Base-by-base conservation (phyloP, 208 protist genomes). In the Wallacemonas rigidus region DNA sequence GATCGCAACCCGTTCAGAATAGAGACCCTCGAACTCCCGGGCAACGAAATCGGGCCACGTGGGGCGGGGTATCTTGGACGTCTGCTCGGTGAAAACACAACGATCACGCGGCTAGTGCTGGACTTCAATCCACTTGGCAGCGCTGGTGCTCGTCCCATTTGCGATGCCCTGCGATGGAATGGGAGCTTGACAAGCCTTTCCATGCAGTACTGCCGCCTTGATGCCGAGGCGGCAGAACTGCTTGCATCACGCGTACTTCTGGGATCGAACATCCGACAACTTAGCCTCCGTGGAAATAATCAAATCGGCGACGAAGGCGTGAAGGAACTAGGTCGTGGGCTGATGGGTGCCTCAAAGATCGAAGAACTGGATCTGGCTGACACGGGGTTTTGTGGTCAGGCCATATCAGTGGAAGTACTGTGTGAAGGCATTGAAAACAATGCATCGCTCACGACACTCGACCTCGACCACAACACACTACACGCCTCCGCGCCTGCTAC, bases 61-160 rank as follows among this genome's bases (percentile, higher is more conserved):
- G 93, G 93, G 12, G 89, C 85, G 12, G 77, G 79, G 39, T 87
- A 94, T 65, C 78, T 97, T 17, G 86, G 79, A 11, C 86, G 75
- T 54, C 71, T 91, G 47, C 64, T 95, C 9, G 77, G 74, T 35
- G 87, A 88, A 74, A 96, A 95, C 71, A 69, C 68, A 1, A 94
- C 89, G 35, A 74, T 97, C 36, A 84, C 83, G 40, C 75, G 70
- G 11, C 83, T 95, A 15, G 71, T 87, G 1, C 67, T 97, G 5
- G 90, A 95, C 71, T 94, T 95, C 72, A 96, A 95, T 76, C 71
- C 82, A 12, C 48, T 97, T 54, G 87, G 81, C 36, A 88, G 96
- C 65, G 73, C 77, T 41, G 93, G 93, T 14, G 86, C 81, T 38
- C 72, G 71, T 14, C 77, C 76, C 17, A 75, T 97, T 17, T 86